phyloP scores from a whole-genome alignment of 2,329 filamentous ascomycete species.

The Pseudocercospora musae region DNA sequence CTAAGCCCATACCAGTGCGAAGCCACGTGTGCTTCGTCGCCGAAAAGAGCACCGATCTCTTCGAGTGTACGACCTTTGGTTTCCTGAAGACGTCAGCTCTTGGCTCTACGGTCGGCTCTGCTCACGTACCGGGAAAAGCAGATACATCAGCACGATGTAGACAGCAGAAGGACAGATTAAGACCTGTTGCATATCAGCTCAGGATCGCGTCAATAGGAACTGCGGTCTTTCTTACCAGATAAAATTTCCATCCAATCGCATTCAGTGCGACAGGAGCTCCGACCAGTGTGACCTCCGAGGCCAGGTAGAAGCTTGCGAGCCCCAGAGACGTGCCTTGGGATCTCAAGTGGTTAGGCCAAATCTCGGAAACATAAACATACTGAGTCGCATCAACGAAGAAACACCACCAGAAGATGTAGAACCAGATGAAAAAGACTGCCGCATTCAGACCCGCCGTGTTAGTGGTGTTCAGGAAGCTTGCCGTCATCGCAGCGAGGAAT shows the following conservation, averaged over 20 bases:
- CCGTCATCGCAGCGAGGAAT: constrained; percentile 43
- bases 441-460: constrained; percentile 39
- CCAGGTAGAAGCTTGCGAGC: constrained; percentile 36
- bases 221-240: constrained; percentile 40
- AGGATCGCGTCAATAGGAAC: background rate
- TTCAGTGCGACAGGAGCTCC: constrained; percentile 40
- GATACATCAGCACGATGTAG: constrained; percentile 25
- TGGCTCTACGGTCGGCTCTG: no score
- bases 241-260: constrained; percentile 43
- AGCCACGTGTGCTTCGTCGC: constrained; percentile 25
- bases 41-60: constrained; percentile 41
- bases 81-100: constrained; percentile 14
- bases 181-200: constrained; percentile 21
- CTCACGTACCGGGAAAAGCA: constrained; percentile 17
- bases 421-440: constrained; percentile 46
- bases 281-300: constrained; percentile 38
- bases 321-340: constrained; percentile 40
- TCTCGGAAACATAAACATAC: constrained; percentile 43
- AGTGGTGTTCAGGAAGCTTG: constrained; percentile 33
- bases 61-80: constrained; percentile 36
- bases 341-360: constrained; percentile 44
- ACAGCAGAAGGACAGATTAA: constrained; percentile 35
- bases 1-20: constrained; percentile 26
- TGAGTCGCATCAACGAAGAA: constrained; percentile 48
- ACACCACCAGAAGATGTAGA: constrained; percentile 42